Conservation (phyloP, 1,284 basidiomycete genomes). For the Pseudozyma thailandica region DNA sequence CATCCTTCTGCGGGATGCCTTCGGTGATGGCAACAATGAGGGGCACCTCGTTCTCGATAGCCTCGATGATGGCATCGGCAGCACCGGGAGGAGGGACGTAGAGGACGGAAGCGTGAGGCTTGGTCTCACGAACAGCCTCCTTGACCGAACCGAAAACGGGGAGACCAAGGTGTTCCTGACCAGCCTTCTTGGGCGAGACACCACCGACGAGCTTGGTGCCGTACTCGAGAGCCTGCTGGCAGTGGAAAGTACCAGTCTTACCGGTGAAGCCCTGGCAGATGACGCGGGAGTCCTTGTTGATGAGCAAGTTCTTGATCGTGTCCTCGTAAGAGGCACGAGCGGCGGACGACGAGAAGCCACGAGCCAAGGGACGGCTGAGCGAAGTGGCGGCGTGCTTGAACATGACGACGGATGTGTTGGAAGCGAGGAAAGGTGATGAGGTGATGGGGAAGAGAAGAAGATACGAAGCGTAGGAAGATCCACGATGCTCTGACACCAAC, state of each 20-base stretch:
- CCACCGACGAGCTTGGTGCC: slow-evolving; percentile 98
- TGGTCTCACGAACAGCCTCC: slow-evolving; percentile 73
- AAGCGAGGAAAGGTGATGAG: slow-evolving; percentile 1
- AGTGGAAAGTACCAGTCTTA: slow-evolving; percentile 99
- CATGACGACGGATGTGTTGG: slow-evolving; percentile 21
- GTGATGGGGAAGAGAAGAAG: background rate
- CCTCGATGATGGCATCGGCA: slow-evolving; percentile 67
- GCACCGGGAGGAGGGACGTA: slow-evolving; percentile 67
- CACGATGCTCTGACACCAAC: background rate
- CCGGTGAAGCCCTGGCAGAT: slow-evolving; percentile 72
- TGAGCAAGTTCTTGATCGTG: slow-evolving; percentile 89
- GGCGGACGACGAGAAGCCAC: slow-evolving; percentile 52
- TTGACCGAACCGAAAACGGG: slow-evolving; percentile 93
- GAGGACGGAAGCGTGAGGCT: slow-evolving; percentile 65
- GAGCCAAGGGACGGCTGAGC: slow-evolving; percentile 34
- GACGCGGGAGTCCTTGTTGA: slow-evolving; percentile 84
- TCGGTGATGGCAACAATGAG: slow-evolving; percentile 67
- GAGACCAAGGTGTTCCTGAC: slow-evolving; percentile 91
- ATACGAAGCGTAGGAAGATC: background rate
- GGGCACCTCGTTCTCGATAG: slow-evolving; percentile 66
- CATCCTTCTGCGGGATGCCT: slow-evolving; percentile 67
- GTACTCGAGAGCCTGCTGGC: slow-evolving; percentile 90
- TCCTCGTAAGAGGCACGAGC: slow-evolving; percentile 76
- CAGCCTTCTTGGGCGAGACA: slow-evolving; percentile 97
- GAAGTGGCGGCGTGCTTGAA: slow-evolving; percentile 42